Conservation (phyloP, 352 stramenopile genomes). For the Pythium vanterpoolii region DNA sequence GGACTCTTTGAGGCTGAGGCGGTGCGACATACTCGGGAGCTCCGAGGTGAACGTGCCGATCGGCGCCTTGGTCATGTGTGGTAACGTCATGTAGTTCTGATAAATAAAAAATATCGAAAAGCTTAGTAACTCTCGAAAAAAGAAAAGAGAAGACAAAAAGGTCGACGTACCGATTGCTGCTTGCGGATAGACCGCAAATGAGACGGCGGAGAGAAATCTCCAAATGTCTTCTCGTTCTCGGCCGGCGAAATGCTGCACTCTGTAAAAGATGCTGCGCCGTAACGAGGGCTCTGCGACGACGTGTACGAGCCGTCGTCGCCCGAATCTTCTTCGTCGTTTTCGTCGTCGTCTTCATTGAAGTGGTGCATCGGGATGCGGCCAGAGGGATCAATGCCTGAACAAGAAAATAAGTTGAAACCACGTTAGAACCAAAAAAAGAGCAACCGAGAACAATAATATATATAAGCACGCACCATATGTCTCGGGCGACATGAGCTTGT, state of each 20-base stretch:
- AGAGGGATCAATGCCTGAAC: slow-evolving; percentile 58
- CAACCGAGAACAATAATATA: too few relatives aligned
- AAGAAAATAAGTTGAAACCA: background rate
- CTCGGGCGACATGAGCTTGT: slow-evolving; percentile 71
- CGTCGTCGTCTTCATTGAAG: slow-evolving; percentile 24
- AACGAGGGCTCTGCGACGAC: slow-evolving; percentile 33
- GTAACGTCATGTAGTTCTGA: slow-evolving; percentile 12
- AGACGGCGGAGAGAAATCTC: slow-evolving; percentile 41
- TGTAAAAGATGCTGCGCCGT: slow-evolving; percentile 21
- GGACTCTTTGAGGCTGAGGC: slow-evolving; percentile 12
- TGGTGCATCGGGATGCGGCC: slow-evolving; percentile 46
- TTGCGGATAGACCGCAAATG: slow-evolving; percentile 45
- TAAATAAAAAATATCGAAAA: slow-evolving; percentile 1
- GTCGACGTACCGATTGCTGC: slow-evolving; percentile 37
- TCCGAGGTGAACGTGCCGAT: slow-evolving; percentile 15
- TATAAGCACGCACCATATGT: slow-evolving; percentile 52
- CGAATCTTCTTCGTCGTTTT: slow-evolving; percentile 45
- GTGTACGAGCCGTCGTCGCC: slow-evolving; percentile 31
- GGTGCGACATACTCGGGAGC: slow-evolving; percentile 21
- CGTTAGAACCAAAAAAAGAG: background rate
- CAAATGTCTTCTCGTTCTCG: slow-evolving; percentile 39
- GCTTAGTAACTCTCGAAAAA: slow-evolving; percentile 18
- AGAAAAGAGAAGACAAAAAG: slow-evolving; percentile 6
- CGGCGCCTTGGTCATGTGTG: background rate
- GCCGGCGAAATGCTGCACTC: slow-evolving; percentile 53